Percentiles rank a stretch among this genome's conserved stretches.
phyloP scores from a whole-genome alignment of 202 grass and related monocot species.

The Musa balbisiana region DNA sequence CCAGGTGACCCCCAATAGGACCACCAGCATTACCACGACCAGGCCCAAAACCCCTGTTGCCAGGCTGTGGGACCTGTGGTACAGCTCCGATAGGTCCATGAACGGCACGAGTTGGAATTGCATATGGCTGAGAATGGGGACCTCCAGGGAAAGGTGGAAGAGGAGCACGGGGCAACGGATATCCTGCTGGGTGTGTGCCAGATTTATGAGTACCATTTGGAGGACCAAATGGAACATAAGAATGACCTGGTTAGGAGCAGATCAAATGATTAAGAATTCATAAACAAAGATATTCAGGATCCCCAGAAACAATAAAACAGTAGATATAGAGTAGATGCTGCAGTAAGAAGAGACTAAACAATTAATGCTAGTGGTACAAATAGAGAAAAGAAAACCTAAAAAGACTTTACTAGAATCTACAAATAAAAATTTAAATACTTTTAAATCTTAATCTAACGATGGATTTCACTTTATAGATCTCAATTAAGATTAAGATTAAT shows the following conservation, averaged over 20 bases:
- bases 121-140: conserved; percentile 94
- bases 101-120: conserved; percentile 77
- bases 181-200: conserved; percentile 65
- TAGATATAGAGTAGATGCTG: too few species aligned
- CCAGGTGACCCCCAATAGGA: conserved; percentile 82
- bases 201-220: conserved; percentile 69
- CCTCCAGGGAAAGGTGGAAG: conserved; percentile 73
- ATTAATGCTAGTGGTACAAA: too few species aligned
- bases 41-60: conserved; percentile 65
- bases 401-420: too few species aligned
- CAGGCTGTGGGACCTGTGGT: conserved; percentile 68
- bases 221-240: conserved; percentile 72
- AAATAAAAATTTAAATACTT: too few species aligned
- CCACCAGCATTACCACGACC: conserved; percentile 80
- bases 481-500: too few species aligned
- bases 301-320: not conserved
- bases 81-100: conserved; percentile 82
- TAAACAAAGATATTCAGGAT: not conserved
- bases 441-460: too few species aligned
- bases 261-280: not conserved
- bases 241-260: conserved; percentile 40
- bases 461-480: too few species aligned
- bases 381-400: too few species aligned
- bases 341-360: too few species aligned
- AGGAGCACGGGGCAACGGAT: conserved; percentile 65